These are phyloP conservation scores for Margaritispora aquatica DNA, from an alignment of 495 filamentous ascomycete species.

Conservation along the genomic window DNA sequence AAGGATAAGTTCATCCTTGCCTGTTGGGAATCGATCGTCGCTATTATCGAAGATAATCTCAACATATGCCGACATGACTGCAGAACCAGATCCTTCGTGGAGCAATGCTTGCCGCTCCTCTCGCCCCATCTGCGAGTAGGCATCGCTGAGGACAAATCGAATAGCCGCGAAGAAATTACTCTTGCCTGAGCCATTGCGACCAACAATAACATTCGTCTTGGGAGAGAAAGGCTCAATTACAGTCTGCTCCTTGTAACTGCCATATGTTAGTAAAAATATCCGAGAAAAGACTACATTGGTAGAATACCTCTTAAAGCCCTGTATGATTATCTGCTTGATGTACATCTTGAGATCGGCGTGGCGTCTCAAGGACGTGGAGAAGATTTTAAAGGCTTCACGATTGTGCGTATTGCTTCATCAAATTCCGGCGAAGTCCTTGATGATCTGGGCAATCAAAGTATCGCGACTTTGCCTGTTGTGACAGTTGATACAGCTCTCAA, in stretches of 20 bases:
- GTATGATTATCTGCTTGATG: conserved; percentile 99
- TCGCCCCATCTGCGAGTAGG: conserved; percentile 90
- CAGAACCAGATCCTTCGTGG: conserved; percentile 94
- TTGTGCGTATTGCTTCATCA: too few relatives aligned
- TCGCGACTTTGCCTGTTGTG: neutral
- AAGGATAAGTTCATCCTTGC: conserved; percentile 81
- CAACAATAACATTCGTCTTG: conserved; percentile 97
- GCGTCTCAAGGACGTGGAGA: neutral
- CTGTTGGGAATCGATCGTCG: conserved; percentile 93
- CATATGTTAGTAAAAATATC: conserved; percentile 13
- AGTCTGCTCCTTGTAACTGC: conserved; percentile 97
- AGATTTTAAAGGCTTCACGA: too few relatives aligned
- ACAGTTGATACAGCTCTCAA: neutral
- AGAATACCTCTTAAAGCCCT: conserved; percentile 99
- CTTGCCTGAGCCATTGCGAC: conserved; percentile 98
- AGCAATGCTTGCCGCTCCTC: conserved; percentile 94
- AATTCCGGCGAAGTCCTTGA: too few relatives aligned
- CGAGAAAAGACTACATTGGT: conserved; percentile 15
- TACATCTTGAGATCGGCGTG: conserved; percentile 59
- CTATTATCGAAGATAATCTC: conserved; percentile 99
- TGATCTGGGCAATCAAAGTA: too few relatives aligned
- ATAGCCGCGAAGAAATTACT: conserved; percentile 99
- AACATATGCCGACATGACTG: conserved; percentile 98
- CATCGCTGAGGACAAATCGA: conserved; percentile 96
- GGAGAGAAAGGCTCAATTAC: conserved; percentile 98